These are phyloP conservation scores for Parietaria judaica DNA, from an alignment of 306 rosid species.

Conservation along the genomic window DNA sequence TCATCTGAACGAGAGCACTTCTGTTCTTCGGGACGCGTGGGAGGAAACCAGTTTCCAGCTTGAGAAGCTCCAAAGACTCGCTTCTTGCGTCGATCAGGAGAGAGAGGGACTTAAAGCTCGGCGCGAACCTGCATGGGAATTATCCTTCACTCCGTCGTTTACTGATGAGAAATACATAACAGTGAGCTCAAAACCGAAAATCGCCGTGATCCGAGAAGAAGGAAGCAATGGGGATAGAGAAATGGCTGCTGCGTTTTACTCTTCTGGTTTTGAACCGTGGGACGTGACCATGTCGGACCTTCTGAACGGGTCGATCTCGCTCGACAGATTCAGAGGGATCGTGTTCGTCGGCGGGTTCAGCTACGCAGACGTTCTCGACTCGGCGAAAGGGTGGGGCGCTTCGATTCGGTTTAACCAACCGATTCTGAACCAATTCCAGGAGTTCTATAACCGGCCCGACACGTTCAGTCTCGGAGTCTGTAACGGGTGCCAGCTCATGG, in stretches of 20 bases:
- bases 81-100: constrained; percentile 73
- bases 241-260: constrained; percentile 87
- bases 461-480: constrained; percentile 92
- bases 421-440: constrained; percentile 69
- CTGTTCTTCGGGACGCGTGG: constrained; percentile 47
- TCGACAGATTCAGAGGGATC: constrained; percentile 57
- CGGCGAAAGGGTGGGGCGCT: constrained; percentile 94
- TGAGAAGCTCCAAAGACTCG: constrained; percentile 65
- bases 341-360: constrained; percentile 92
- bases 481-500: constrained; percentile 97
- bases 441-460: constrained; percentile 66
- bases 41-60: constrained; percentile 51
- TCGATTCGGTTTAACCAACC: constrained; percentile 65
- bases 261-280: constrained; percentile 85
- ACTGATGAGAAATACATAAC: constrained; percentile 49
- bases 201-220: constrained; percentile 90
- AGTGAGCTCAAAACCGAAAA: constrained; percentile 55
- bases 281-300: constrained; percentile 86
- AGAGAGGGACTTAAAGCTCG: constrained; percentile 68
- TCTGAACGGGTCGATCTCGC: constrained; percentile 49
- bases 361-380: constrained; percentile 89
- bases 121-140: constrained; percentile 60
- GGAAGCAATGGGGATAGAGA: constrained; percentile 94
- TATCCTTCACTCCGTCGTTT: constrained; percentile 60
- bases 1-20: constrained; percentile 50